Evolutionary conservation across 2,329 filamentous ascomycete species (phyloP), one percentile per base, ranked within the genome.

Genomic region (Penicillium sp.): DNA sequence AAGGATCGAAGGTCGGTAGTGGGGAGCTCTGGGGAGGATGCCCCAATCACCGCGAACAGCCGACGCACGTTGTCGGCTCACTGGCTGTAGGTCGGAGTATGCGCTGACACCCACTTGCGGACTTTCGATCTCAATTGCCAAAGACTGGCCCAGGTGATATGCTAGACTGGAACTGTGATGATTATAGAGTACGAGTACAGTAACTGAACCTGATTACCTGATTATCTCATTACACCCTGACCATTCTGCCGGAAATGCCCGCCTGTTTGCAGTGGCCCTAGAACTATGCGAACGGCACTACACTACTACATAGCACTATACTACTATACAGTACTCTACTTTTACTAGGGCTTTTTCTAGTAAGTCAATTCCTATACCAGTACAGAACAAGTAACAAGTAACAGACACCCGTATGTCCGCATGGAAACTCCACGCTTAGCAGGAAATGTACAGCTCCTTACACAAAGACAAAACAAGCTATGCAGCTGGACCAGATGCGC

Each of bases 41-140:
- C 54, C 56, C 62, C 62, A 64, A 65, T 65, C 61, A 65, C 54
- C 49, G 54, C 34, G 49, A 58, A 47, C 52, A 48, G 47, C 44
- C 38, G 36, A 54, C 53, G 57, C 62, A 65, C 62, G 62, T 64
- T 63, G 38, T 27, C 22, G 32, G 50, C 49, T 56, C 38, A 60
- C 47, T 54, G 48, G 29, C 29, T 14, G 31, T 5, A 34, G 14
- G 43, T 8, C 29, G n/a, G 18, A 43, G 13, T 21, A 44, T 36
- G 14, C 21, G 24, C 24, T 27, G 24, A 8, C 24, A 5, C 8
- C 24, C 24, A 27, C 5, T 8, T 27, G 5, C 8, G 24, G 24
- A 5, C 24, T 27, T 8, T 27, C 8, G 24, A 27, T 8, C 8
- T 27, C 24, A 27, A 27, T 27, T 4, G 24, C 24, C 24, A 6